A percentile compares a stretch with the other conserved stretches of the same genome.
Conservation (phyloP, 345 rosid genomes). For the Gossypium anomalum region DNA sequence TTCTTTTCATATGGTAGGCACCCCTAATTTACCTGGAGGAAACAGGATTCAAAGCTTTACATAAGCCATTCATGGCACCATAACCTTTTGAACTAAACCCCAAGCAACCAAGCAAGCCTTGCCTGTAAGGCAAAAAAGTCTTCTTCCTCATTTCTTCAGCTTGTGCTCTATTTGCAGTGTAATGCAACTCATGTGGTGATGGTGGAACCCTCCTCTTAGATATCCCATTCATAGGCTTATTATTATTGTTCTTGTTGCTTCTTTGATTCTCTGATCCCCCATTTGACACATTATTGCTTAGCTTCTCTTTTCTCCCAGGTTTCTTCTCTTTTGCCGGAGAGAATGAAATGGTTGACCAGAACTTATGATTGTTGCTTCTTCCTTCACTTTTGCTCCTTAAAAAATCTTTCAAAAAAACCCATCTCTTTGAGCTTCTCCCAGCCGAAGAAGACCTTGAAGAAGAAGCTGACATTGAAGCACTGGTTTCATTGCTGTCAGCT, state of each 20-base stretch:
- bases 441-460: slow-evolving; percentile 85
- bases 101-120: slow-evolving; percentile 90
- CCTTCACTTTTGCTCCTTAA: slow-evolving; percentile 95
- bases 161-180: slow-evolving; percentile 84
- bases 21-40: slow-evolving; percentile 54
- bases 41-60: slow-evolving; percentile 87
- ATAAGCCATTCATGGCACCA: slow-evolving; percentile 85
- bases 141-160: slow-evolving; percentile 97
- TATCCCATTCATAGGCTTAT: slow-evolving; percentile 48
- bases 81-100: slow-evolving; percentile 96
- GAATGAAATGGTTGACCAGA: slow-evolving; percentile 65
- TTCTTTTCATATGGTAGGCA: no score
- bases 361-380: slow-evolving; percentile 59
- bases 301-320: slow-evolving; percentile 19
- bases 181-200: slow-evolving; percentile 91
- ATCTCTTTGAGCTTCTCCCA: slow-evolving; percentile 88
- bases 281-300: neutral
- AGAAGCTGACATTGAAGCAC: slow-evolving; percentile 58
- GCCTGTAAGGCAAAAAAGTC: slow-evolving; percentile 89
- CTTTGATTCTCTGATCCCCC: slow-evolving; percentile 25
- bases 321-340: slow-evolving; percentile 67
- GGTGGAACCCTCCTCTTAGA: slow-evolving; percentile 66
- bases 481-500: slow-evolving; percentile 21
- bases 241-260: neutral
- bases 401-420: slow-evolving; percentile 89